phyloP scores from a whole-genome alignment of 495 filamentous ascomycete genomes.

The Daldinia decipiens region DNA sequence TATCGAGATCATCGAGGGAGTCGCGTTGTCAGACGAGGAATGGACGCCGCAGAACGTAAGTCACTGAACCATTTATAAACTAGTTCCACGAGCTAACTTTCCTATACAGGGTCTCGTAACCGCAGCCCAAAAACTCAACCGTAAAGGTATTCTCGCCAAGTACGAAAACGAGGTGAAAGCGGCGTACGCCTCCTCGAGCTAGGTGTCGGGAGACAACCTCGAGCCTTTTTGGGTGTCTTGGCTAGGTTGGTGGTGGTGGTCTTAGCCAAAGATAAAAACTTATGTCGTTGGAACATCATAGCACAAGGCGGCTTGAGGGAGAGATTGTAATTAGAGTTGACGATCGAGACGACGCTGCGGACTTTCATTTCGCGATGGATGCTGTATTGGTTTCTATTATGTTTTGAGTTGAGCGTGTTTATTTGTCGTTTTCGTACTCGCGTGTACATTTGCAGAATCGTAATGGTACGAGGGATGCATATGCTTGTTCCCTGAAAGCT shows the following conservation, averaged over 20 bases:
- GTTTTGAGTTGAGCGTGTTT: constrained; percentile 26
- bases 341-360: constrained; percentile 12
- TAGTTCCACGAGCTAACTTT: constrained; percentile 40
- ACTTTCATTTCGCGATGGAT: neutral
- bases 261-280: neutral
- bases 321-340: constrained; percentile 18
- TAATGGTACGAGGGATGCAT: neutral
- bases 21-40: constrained; percentile 93
- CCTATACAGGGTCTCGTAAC: constrained; percentile 69
- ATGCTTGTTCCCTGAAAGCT: neutral
- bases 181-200: constrained; percentile 62
- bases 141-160: constrained; percentile 71
- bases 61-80: constrained; percentile 29
- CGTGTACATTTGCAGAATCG: constrained; percentile 23
- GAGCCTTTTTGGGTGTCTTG: neutral
- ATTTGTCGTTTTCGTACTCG: constrained; percentile 5
- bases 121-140: constrained; percentile 81
- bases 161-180: constrained; percentile 72
- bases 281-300: neutral
- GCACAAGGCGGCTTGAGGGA: neutral
- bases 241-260: neutral
- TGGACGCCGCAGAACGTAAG: constrained; percentile 97
- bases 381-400: neutral
- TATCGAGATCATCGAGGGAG: constrained; percentile 93
- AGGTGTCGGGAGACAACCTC: constrained; percentile 9